Evolutionary conservation across 805 yeast species (phyloP), one percentile per base, ranked within the genome.

Genomic region (Wickerhamomyces pijperi): DNA sequence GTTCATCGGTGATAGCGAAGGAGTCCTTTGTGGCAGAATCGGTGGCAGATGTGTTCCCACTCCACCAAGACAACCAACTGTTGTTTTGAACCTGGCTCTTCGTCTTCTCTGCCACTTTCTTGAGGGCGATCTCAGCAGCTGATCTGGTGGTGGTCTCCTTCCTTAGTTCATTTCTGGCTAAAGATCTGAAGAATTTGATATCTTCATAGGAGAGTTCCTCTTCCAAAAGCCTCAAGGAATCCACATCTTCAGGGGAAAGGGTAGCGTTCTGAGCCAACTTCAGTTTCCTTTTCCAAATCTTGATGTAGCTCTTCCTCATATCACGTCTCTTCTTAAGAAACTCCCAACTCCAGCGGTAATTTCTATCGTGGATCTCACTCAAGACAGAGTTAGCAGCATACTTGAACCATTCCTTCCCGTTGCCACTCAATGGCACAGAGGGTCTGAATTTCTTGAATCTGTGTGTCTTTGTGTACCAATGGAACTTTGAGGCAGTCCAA

Each of bases 321-420:
- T 83, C 83, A 46, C 94, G 65, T 51, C 94, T 70, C 36, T 67
- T 68, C 36, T 73, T 72, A 48, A 90, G 75, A 51, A 73, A 73
- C 3, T 72, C 92, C 98, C 98, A 94, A 28, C 86, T 77, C 94
- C 95, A 84, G 50, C 73, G 75, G 48, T 77, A 72, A 54, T 83
- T 76, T 50, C 71, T 75, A 42, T 85, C 92, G 50, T 83, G 95
- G 32, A 92, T 78, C 53, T 87, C 95, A 41, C 76, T 67, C 34
- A 75, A 59, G 3, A 92, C 83, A 17, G 84, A 78, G n/a, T 70
- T 60, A 1, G 84, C 90, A 6, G 92, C 82, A 56, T 84, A 92
- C 43, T 64, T 57, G 50, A 92, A 74, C 98, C 98, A 92, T 31
- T 71, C 78, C 36, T 57, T 63, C 0, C 97, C 95, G 46, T 78